These are phyloP conservation scores for Protomyces macrosporus DNA, from an alignment of 1,139 yeast species.

Conservation along the genomic window DNA sequence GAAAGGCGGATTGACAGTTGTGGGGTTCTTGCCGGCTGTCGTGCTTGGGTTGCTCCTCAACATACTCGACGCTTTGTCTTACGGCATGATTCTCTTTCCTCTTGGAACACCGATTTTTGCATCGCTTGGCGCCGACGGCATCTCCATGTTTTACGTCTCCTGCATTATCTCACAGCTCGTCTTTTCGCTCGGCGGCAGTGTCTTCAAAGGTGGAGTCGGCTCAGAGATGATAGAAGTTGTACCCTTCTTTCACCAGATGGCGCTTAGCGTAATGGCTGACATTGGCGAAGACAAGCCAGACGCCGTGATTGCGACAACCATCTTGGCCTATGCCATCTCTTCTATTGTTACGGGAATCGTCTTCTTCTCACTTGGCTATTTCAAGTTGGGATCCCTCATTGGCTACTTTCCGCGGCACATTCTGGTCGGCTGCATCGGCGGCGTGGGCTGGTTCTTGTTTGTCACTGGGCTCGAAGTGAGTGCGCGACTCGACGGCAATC, in stretches of 20 bases:
- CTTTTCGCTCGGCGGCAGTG: conserved; percentile 84
- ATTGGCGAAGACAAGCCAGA: conserved; percentile 53
- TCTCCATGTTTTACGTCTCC: conserved; percentile 89
- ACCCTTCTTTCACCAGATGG: conserved; percentile 96
- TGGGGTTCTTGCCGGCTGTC: conserved; percentile 61
- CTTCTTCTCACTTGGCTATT: conserved; percentile 69
- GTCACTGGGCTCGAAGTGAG: conserved; percentile 89
- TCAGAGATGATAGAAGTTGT: conserved; percentile 98
- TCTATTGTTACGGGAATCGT: conserved; percentile 81
- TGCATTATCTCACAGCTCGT: conserved; percentile 82
- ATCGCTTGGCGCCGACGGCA: conserved; percentile 75
- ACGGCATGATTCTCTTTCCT: conserved; percentile 97
- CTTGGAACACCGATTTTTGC: conserved; percentile 73
- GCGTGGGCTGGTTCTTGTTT: conserved; percentile 88
- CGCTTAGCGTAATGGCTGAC: conserved; percentile 57
- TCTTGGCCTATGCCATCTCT: conserved; percentile 75
- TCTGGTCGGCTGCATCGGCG: conserved; percentile 94
- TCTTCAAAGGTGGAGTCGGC: conserved; percentile 84
- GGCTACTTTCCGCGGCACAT: conserved; percentile 96
- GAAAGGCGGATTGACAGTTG: background rate
- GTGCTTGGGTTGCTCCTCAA: conserved; percentile 77
- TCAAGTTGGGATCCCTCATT: conserved; percentile 74
- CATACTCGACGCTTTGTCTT: conserved; percentile 85
- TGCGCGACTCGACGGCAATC: conserved; percentile 68
- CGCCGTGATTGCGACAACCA: conserved; percentile 76